phyloP scores from a whole-genome alignment of 2,329 filamentous ascomycete genomes.

The Neophaeococcomyces mojaviensis region DNA sequence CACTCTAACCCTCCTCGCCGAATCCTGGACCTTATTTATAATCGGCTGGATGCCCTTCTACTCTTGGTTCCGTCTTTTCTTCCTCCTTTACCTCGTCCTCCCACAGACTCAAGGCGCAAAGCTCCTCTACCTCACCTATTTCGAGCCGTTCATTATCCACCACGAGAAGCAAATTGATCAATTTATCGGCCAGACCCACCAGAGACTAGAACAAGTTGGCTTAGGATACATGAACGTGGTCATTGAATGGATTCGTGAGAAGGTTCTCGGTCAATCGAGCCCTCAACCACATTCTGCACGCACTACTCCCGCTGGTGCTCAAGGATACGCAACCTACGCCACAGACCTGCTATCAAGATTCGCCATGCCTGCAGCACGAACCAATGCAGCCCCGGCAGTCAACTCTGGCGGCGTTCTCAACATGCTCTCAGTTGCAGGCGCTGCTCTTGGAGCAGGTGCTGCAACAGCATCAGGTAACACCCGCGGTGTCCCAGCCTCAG shows the following conservation, averaged over 20 bases:
- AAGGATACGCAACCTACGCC: conserved; percentile 53
- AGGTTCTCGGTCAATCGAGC: conserved; percentile 69
- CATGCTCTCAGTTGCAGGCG: conserved; percentile 62
- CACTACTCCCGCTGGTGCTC: conserved; percentile 27
- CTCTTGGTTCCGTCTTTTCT: conserved; percentile 76
- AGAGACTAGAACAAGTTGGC: conserved; percentile 67
- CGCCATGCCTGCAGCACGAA: conserved; percentile 65
- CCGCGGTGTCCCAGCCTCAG: conserved; percentile 11
- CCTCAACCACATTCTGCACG: conserved; percentile 37
- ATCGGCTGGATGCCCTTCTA: conserved; percentile 91
- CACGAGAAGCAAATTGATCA: conserved; percentile 87
- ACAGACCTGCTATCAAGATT: conserved; percentile 79
- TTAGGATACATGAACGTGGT: conserved; percentile 65
- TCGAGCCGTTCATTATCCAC: conserved; percentile 79
- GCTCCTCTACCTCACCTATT: conserved; percentile 71
- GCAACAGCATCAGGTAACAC: conserved; percentile 23
- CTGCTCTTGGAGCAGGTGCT: conserved; percentile 40
- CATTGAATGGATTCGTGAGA: conserved; percentile 65
- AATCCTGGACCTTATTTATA: conserved; percentile 83
- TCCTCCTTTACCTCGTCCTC: conserved; percentile 91
- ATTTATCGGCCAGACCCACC: conserved; percentile 75
- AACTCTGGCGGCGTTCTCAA: conserved; percentile 60
- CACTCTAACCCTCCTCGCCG: conserved; percentile 69
- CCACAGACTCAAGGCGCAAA: conserved; percentile 93
- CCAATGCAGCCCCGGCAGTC: conserved; percentile 36